phyloP scores from a whole-genome alignment of 2,329 filamentous ascomycete genomes.

The Xylariaceae sp. region DNA sequence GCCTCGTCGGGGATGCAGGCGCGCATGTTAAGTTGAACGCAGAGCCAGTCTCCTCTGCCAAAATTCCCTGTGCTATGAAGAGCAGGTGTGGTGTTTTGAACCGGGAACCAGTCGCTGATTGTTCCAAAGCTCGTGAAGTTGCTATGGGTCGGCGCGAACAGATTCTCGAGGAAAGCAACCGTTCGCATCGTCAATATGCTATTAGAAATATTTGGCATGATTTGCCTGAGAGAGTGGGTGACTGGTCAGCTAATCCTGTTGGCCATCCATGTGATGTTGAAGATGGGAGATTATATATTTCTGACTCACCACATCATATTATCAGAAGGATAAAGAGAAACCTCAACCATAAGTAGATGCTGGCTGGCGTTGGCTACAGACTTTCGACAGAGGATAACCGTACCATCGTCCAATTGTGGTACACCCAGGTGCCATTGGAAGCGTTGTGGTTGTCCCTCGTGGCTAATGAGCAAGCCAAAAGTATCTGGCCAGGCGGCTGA shows the following conservation, averaged over 20 bases:
- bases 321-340: conserved; percentile 13
- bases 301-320: conserved; percentile 18
- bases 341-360: not conserved
- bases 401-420: not conserved
- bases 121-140: conserved; percentile 11
- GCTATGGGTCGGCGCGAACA: conserved; percentile 20
- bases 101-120: conserved; percentile 19
- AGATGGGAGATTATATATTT: not conserved
- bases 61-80: conserved; percentile 21
- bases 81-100: conserved; percentile 21
- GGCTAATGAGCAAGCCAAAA: conserved; percentile 9
- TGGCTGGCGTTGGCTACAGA: not conserved
- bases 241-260: not conserved
- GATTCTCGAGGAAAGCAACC: conserved; percentile 20
- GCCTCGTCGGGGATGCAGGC: conserved; percentile 21
- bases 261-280: not conserved
- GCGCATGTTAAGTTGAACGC: conserved; percentile 23
- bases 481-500: conserved; percentile 2
- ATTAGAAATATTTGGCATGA: conserved; percentile 17
- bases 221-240: conserved; percentile 8
- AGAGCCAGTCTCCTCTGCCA: conserved; percentile 16
- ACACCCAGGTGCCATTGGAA: conserved; percentile 8
- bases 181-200: conserved; percentile 19
- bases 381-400: conserved; percentile 12
- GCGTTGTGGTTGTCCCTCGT: not conserved